phyloP scores from a whole-genome alignment of 2,329 filamentous ascomycete species.

The Paecilomyces formosus region DNA sequence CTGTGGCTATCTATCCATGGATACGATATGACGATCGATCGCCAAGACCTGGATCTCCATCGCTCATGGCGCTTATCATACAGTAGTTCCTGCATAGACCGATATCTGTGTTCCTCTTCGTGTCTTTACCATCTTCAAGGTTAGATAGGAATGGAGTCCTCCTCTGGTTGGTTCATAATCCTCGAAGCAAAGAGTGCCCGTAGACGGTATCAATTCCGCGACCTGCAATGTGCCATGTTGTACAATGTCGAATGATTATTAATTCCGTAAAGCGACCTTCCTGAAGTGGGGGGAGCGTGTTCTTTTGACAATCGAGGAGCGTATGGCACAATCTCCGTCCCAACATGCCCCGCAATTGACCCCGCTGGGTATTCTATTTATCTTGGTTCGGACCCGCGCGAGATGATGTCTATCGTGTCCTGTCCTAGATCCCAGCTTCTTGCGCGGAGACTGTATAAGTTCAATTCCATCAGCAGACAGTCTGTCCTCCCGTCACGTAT shows the following conservation, averaged over 20 bases:
- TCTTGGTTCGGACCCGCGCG: neutral
- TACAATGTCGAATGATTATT: neutral
- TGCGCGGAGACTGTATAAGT: neutral
- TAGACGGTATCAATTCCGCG: neutral
- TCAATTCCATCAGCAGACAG: neutral
- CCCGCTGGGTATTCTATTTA: neutral
- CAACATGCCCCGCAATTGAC: neutral
- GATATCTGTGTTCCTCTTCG: no score
- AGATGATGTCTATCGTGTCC: neutral
- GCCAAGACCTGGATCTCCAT: neutral
- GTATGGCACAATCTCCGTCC: neutral
- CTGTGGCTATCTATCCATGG: neutral
- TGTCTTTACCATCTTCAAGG: no score
- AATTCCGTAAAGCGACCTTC: neutral
- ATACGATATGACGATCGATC: neutral
- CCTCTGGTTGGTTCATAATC: no score
- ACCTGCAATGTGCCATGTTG: neutral
- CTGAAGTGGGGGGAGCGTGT: neutral
- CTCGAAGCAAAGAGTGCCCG: no score
- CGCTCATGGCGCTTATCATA: neutral
- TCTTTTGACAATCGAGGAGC: neutral
- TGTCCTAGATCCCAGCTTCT: neutral
- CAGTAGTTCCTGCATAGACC: neutral
- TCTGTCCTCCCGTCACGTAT: neutral
- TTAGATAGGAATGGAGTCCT: no score